Evolutionary conservation across 371 early-diverging fungal genomes (phyloP).

Genomic region (Lichtheimia hyalospora): DNA sequence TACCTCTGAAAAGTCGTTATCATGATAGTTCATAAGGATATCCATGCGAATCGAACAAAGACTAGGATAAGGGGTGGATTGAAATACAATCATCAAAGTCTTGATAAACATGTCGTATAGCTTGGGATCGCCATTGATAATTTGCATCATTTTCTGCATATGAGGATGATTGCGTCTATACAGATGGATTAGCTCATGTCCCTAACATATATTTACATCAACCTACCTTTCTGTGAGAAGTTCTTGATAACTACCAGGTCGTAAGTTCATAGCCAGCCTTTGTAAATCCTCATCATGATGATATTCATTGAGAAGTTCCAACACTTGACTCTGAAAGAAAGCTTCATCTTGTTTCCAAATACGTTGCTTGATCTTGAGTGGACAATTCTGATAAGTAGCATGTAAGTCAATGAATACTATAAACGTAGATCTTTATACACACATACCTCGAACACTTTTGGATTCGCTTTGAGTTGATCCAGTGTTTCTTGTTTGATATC

Average conservation of each 20-base stretch:
- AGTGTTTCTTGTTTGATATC: conserved; percentile 52
- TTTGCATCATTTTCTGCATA: conserved; percentile 48
- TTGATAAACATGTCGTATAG: conserved; percentile 61
- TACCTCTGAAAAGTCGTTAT: conserved; percentile 51
- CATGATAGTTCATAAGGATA: conserved; percentile 68
- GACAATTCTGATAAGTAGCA: conserved; percentile 27
- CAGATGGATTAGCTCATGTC: neutral
- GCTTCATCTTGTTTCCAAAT: conserved; percentile 51
- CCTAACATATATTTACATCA: neutral
- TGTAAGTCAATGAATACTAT: neutral
- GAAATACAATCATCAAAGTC: conserved; percentile 58
- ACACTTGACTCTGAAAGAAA: conserved; percentile 42
- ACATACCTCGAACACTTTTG: conserved; percentile 49
- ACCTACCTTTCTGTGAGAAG: conserved; percentile 50
- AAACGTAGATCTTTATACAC: neutral
- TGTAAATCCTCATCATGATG: conserved; percentile 42
- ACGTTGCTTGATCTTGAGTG: conserved; percentile 40
- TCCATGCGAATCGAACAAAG: conserved; percentile 71
- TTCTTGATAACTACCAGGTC: conserved; percentile 49
- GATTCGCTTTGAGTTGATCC: conserved; percentile 42
- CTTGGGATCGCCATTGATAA: conserved; percentile 54
- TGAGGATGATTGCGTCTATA: conserved; percentile 58
- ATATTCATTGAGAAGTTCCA: conserved; percentile 44
- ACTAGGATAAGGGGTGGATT: conserved; percentile 57
- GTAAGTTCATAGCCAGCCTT: conserved; percentile 45